These are phyloP conservation scores for Boeremia lycopersici DNA, from an alignment of 2,329 filamentous ascomycete genomes.

Conservation along the genomic window DNA sequence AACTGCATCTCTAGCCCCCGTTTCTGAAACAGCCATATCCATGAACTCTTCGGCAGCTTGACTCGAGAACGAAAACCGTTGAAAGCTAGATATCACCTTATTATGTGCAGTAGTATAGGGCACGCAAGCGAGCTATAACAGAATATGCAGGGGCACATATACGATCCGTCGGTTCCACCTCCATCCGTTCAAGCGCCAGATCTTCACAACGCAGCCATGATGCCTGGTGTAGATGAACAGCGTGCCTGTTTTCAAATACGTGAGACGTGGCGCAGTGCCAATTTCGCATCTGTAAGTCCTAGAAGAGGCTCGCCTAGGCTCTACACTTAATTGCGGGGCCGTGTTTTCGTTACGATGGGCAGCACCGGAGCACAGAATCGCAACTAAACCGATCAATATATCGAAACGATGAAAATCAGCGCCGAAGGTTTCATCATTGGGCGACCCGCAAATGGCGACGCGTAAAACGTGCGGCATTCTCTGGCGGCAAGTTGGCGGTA, in stretches of 20 bases:
- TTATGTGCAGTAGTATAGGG: background rate
- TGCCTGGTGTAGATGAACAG: no score
- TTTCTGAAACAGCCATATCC: background rate
- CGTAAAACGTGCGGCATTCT: background rate
- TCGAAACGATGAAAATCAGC: slow-evolving; percentile 17
- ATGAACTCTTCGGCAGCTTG: background rate
- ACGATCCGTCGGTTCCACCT: background rate
- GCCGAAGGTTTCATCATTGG: slow-evolving; percentile 3
- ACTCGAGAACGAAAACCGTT: background rate
- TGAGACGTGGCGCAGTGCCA: no score
- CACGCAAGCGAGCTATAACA: background rate
- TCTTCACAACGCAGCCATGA: background rate
- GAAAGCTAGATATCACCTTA: background rate
- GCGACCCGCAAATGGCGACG: slow-evolving; percentile 2
- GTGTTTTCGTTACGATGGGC: background rate
- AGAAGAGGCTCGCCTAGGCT: no score
- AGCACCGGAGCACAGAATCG: background rate
- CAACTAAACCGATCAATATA: slow-evolving; percentile 14
- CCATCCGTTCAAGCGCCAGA: background rate
- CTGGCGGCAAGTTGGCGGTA: background rate
- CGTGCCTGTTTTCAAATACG: no score
- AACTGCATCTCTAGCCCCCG: background rate
- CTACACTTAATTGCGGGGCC: background rate
- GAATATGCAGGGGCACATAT: background rate
- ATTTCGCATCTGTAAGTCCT: no score